A percentile compares a stretch with the other conserved stretches of the same genome.
These are phyloP conservation scores for Aspergillus sp. DNA, from an alignment of 2,329 filamentous ascomycete species.

Conservation along the genomic window DNA sequence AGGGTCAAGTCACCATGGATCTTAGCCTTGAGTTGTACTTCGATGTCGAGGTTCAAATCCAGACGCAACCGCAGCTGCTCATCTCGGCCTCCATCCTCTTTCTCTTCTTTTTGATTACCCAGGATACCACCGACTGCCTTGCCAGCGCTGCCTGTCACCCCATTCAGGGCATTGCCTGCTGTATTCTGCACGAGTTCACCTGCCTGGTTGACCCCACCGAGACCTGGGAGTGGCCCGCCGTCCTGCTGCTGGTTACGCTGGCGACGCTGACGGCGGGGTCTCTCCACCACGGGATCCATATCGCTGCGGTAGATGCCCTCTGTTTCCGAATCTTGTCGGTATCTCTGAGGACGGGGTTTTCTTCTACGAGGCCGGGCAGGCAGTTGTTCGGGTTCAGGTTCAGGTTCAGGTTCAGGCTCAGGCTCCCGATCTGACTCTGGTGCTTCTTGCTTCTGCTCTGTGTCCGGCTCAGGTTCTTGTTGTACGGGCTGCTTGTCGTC, in stretches of 20 bases:
- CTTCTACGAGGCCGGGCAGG: slow-evolving; percentile 24
- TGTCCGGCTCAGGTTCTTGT: slow-evolving; percentile 26
- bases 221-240: slow-evolving; percentile 38
- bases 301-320: slow-evolving; percentile 53
- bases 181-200: slow-evolving; percentile 50
- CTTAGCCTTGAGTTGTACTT: slow-evolving; percentile 79
- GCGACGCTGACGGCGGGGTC: slow-evolving; percentile 52
- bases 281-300: slow-evolving; percentile 44
- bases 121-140: slow-evolving; percentile 38
- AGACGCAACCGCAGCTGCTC: slow-evolving; percentile 68
- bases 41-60: slow-evolving; percentile 75
- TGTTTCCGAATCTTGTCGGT: slow-evolving; percentile 39
- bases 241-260: slow-evolving; percentile 38
- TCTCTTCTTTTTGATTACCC: slow-evolving; percentile 33
- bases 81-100: slow-evolving; percentile 45
- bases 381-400: slow-evolving; percentile 27
- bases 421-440: slow-evolving; percentile 18
- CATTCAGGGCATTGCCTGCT: slow-evolving; percentile 43
- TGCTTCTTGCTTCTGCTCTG: slow-evolving; percentile 39
- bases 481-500: slow-evolving; percentile 11
- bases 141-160: slow-evolving; percentile 34
- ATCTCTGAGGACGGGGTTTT: slow-evolving; percentile 11
- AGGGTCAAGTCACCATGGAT: slow-evolving; percentile 81
- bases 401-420: slow-evolving; percentile 30
- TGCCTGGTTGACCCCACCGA: slow-evolving; percentile 55